Base-by-base conservation (phyloP, 2,329 filamentous ascomycete species). In the Didymosphaeria variabile region DNA sequence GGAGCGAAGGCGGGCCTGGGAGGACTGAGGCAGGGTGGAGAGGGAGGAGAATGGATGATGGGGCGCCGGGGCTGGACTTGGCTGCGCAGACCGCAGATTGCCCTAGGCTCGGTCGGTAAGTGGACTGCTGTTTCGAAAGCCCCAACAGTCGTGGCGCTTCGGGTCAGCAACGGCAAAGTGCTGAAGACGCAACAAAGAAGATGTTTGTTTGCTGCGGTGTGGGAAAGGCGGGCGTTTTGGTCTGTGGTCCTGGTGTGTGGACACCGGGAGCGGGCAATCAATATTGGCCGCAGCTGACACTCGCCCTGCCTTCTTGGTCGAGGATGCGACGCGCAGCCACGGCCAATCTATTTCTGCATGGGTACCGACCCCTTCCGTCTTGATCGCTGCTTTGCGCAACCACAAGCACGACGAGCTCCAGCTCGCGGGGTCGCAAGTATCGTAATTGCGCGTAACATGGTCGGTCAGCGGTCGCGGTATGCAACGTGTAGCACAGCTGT, bases 281-380 rank as follows among this genome's bases (percentile, higher is more conserved):
- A 36, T 59, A 34, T 6, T n/a, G 19, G 52, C 52, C 21, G 45
- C 55, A 57, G 55, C 55, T 51, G 55, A 57, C 57, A 44, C 34
- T 31, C n/a, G 19, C 26, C 13, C 55, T n/a, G 46, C 23, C 46
- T n/a, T n/a, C 42, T 31, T 2, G 36, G 13, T 15, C 60, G 26
- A 6, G 26, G 26, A 29, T 29, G 26, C 26, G 2, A 29, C 26
- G 26, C 57, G 53, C 63, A 55, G 55, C 38, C 45, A 44, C 51
- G 51, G 29, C 31, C 52, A 32, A 61, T 67, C 62, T 67, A 65
- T 67, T 63, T 63, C 46, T 58, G 52, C 57, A 54, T 46, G 59
- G 59, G 44, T 47, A 12, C 54, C 54, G 19, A 29, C 59, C 49
- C 49, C 59, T 40, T 56, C 34, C 5, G n/a, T 62, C 59, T 59